These are phyloP conservation scores for Intubia oerlemansii DNA, from an alignment of 2,329 filamentous ascomycete species.

Conservation along the genomic window DNA sequence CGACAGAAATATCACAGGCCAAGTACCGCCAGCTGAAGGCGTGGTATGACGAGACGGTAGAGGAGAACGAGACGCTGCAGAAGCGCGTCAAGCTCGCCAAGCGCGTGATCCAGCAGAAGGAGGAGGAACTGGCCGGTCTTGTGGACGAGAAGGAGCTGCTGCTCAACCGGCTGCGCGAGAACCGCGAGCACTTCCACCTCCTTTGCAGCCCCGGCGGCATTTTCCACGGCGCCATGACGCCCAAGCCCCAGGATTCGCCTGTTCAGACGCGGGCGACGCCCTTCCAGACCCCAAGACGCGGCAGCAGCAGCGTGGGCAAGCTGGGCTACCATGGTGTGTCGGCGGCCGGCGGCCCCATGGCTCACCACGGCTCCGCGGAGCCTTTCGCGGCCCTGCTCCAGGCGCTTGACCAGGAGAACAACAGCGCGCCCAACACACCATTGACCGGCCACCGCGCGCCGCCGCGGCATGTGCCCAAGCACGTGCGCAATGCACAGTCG, in stretches of 20 bases:
- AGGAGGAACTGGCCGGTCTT: slow-evolving; percentile 49
- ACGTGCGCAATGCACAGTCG: slow-evolving; percentile 59
- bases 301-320: slow-evolving; percentile 12
- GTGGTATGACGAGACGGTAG: slow-evolving; percentile 42
- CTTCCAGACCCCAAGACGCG: slow-evolving; percentile 25
- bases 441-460: slow-evolving; percentile 22
- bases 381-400: slow-evolving; percentile 63
- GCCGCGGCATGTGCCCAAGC: slow-evolving; percentile 32
- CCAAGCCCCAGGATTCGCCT: slow-evolving; percentile 23
- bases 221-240: slow-evolving; percentile 39
- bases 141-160: slow-evolving; percentile 57
- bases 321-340: background rate
- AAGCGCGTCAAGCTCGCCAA: slow-evolving; percentile 52
- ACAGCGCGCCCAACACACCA: slow-evolving; percentile 55
- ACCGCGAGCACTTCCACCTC: slow-evolving; percentile 65
- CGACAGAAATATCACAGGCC: slow-evolving; percentile 25
- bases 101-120: slow-evolving; percentile 56
- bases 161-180: slow-evolving; percentile 69
- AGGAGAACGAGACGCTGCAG: slow-evolving; percentile 41
- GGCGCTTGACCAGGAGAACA: slow-evolving; percentile 58
- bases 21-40: slow-evolving; percentile 41
- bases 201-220: slow-evolving; percentile 56
- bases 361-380: slow-evolving; percentile 25
- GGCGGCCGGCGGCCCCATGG: background rate
- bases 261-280: slow-evolving; percentile 25